These are phyloP conservation scores for Luffa acutangula DNA, from an alignment of 306 rosid species.

Conservation along the genomic window DNA sequence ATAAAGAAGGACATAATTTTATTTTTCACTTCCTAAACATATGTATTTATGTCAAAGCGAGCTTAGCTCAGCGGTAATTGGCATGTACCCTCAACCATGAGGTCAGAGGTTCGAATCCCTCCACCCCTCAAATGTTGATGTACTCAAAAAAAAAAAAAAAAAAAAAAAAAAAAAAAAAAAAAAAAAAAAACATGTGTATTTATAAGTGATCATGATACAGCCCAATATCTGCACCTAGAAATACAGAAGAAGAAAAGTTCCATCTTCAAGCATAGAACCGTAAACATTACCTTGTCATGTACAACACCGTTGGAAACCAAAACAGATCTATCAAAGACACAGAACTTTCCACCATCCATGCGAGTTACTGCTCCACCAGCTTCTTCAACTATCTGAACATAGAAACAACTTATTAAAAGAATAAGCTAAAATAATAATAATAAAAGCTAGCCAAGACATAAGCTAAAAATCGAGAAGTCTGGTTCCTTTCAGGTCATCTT, in stretches of 20 bases:
- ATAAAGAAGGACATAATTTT: not conserved
- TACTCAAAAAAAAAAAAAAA: too few relatives aligned
- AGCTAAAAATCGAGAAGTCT: too few relatives aligned
- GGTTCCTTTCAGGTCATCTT: too few relatives aligned
- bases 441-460: not conserved
- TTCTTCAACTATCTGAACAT: constrained; percentile 76
- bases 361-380: constrained; percentile 76
- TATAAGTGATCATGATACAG: not conserved
- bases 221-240: not conserved
- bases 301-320: constrained; percentile 68
- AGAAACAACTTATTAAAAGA: not conserved
- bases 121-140: too few relatives aligned
- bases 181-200: not conserved
- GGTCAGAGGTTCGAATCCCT: too few relatives aligned
- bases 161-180: too few relatives aligned
- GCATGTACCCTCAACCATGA: too few relatives aligned
- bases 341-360: constrained; percentile 89
- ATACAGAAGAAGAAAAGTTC: not conserved
- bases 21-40: not conserved
- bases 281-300: constrained; percentile 59
- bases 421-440: not conserved
- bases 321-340: constrained; percentile 88
- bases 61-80: too few relatives aligned
- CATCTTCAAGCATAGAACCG: not conserved
- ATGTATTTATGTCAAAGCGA: too few relatives aligned